Conservation (phyloP, 2,329 filamentous ascomycete genomes). For the Chrysosporium queenslandicum region DNA sequence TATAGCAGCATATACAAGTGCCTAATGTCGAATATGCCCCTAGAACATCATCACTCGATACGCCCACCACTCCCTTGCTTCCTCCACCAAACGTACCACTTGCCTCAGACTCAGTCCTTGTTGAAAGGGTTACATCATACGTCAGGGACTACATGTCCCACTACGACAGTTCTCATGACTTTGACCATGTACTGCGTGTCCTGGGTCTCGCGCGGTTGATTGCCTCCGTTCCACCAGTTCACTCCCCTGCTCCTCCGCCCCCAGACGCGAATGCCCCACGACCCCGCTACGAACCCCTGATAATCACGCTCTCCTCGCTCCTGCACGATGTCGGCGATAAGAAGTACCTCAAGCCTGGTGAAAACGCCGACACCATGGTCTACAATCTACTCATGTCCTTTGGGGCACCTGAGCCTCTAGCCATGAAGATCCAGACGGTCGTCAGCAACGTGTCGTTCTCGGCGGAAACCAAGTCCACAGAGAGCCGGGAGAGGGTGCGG, state of each 20-base stretch:
- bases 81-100: too few relatives aligned
- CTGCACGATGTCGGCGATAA: constrained; percentile 88
- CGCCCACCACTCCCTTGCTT: background rate
- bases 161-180: constrained; percentile 49
- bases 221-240: constrained; percentile 7
- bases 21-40: too few relatives aligned
- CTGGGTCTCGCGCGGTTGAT: constrained; percentile 59
- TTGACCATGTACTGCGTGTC: constrained; percentile 64
- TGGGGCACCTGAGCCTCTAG: constrained; percentile 50
- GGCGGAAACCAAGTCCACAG: constrained; percentile 56
- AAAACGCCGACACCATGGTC: constrained; percentile 25
- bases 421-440: constrained; percentile 58
- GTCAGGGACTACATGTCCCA: constrained; percentile 62
- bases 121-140: constrained; percentile 50
- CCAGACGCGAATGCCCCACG: background rate
- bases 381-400: constrained; percentile 23
- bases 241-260: background rate
- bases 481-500: constrained; percentile 49
- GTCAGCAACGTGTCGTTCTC: constrained; percentile 73
- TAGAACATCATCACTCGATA: too few relatives aligned
- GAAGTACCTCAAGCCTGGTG: constrained; percentile 54
- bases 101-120: constrained; percentile 42
- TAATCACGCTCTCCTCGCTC: constrained; percentile 60
- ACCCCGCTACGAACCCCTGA: constrained; percentile 40
- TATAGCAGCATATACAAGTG: too few relatives aligned